A percentile compares a stretch with the other conserved stretches of the same genome.
Conservation (phyloP, 1,284 basidiomycete genomes). For the Papiliotrema flavescens region DNA sequence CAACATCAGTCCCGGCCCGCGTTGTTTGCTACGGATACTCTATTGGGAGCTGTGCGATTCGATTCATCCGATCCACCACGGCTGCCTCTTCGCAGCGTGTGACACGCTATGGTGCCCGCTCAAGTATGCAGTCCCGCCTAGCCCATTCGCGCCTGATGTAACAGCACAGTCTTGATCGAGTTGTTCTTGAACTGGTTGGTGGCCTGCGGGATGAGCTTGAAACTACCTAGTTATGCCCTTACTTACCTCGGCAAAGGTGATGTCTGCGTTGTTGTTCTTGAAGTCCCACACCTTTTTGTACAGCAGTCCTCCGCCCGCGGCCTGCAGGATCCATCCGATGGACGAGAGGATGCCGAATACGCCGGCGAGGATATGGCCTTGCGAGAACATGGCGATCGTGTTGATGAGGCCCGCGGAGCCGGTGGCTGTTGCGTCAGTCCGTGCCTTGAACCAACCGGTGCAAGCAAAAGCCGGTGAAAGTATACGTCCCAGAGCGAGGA, state of each 20-base stretch:
- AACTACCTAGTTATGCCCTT: not conserved
- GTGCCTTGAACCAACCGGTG: too few relatives aligned
- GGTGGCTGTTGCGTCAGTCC: conserved; percentile 54
- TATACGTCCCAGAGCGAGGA: too few relatives aligned
- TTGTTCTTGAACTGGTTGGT: conserved; percentile 40
- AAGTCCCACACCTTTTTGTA: conserved; percentile 49
- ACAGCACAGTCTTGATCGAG: conserved; percentile 42
- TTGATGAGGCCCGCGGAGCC: conserved; percentile 94
- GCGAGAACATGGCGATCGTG: conserved; percentile 71
- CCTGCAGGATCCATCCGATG: conserved; percentile 82
- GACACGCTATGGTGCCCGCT: too few relatives aligned
- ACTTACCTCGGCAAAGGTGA: conserved; percentile 38
- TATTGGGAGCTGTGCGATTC: too few relatives aligned
- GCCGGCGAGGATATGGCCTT: conserved; percentile 61
- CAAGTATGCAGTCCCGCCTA: not conserved
- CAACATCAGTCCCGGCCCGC: too few relatives aligned
- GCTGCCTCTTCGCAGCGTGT: too few relatives aligned
- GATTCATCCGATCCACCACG: too few relatives aligned
- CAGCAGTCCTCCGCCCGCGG: conserved; percentile 41
- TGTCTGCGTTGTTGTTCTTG: conserved; percentile 48
- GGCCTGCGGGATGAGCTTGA: conserved; percentile 16
- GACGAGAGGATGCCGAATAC: conserved; percentile 75
- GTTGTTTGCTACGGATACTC: too few relatives aligned
- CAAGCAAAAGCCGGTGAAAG: too few relatives aligned
- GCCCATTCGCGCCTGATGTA: conserved; percentile 39